Evolutionary conservation across 2,329 filamentous ascomycete species (phyloP).

Genomic region (Amylocarpus encephaloides): DNA sequence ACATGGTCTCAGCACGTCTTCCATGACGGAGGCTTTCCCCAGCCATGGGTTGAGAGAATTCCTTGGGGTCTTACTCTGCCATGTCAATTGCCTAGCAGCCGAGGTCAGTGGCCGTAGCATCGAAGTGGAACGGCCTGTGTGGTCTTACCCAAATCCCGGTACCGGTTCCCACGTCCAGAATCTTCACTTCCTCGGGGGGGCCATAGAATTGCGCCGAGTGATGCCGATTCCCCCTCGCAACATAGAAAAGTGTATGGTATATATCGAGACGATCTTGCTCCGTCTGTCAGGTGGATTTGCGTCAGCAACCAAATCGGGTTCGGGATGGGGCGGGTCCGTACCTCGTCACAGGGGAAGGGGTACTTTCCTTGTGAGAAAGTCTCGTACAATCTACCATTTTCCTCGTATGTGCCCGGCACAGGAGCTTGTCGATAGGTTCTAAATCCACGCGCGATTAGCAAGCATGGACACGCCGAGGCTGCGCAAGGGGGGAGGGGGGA

Average conservation of each 20-base stretch:
- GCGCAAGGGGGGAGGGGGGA: too few relatives aligned
- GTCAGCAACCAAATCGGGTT: conserved; percentile 7
- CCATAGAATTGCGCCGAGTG: conserved; percentile 33
- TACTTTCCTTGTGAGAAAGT: conserved; percentile 63
- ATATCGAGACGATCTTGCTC: conserved; percentile 77
- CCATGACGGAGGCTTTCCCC: neutral
- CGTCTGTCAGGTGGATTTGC: conserved; percentile 37
- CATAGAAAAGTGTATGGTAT: conserved; percentile 69
- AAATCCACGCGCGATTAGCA: too few relatives aligned
- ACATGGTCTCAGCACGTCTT: neutral
- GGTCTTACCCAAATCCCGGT: conserved; percentile 70
- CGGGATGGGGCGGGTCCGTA: too few relatives aligned
- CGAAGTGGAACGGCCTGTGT: neutral
- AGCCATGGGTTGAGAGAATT: neutral
- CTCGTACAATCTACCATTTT: conserved; percentile 67
- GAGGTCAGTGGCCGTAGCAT: neutral
- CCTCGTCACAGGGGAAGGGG: conserved; percentile 71
- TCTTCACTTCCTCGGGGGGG: conserved; percentile 32
- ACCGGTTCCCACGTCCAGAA: conserved; percentile 71
- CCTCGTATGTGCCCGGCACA: conserved; percentile 34
- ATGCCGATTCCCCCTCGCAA: conserved; percentile 48
- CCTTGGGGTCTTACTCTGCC: conserved; percentile 52
- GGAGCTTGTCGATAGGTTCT: too few relatives aligned
- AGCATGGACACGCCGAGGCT: too few relatives aligned
- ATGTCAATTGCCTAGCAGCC: conserved; percentile 59